Conservation (phyloP, 106 monocot species). For the Amphibolis antarctica region DNA sequence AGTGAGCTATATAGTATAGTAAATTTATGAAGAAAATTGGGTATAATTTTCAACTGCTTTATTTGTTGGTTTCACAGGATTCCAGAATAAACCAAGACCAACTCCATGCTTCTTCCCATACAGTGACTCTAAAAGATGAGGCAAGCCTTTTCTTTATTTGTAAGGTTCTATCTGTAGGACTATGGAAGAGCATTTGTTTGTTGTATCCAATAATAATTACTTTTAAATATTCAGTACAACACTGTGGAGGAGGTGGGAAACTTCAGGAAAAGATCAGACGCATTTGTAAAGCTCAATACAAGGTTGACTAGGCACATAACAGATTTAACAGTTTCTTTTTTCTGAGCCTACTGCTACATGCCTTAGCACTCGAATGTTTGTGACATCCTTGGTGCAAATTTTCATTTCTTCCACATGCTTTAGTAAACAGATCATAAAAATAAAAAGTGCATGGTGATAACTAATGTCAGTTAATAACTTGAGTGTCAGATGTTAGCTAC, state of each 20-base stretch:
- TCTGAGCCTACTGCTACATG: neutral
- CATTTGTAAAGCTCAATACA: slow-evolving; percentile 15
- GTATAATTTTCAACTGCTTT: neutral
- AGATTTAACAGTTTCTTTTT: neutral
- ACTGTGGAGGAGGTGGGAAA: slow-evolving; percentile 4
- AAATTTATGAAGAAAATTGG: neutral
- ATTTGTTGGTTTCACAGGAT: neutral
- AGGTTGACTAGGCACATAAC: slow-evolving; percentile 19
- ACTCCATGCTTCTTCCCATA: neutral
- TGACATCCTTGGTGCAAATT: neutral
- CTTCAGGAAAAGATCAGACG: slow-evolving; percentile 17
- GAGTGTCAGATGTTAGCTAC: too few relatives aligned
- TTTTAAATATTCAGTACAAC: slow-evolving; percentile 8
- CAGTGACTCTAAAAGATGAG: neutral
- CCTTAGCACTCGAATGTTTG: neutral
- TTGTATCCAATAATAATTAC: neutral
- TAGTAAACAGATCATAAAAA: neutral
- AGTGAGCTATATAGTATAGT: too few relatives aligned
- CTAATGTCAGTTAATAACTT: too few relatives aligned
- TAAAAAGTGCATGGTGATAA: too few relatives aligned
- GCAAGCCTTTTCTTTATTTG: neutral
- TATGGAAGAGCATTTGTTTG: neutral
- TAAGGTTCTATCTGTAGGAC: neutral
- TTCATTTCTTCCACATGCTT: neutral
- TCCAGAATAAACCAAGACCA: neutral